Base-by-base conservation (phyloP, 352 stramenopile species). In the Aphanomyces cochlioides region DNA sequence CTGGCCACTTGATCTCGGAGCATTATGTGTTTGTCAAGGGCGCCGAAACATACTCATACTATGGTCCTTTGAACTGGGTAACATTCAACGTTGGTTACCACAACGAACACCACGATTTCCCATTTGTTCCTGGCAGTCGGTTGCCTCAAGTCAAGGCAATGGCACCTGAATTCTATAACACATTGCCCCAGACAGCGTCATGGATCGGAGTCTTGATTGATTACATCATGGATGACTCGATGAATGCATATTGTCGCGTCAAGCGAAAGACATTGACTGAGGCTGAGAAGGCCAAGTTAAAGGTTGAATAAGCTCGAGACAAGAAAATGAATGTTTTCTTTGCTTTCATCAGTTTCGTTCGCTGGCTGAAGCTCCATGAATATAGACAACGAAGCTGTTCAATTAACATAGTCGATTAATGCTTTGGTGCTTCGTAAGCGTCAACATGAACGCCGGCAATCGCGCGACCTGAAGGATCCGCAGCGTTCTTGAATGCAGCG, bases 31-130 rank as follows among this genome's bases (percentile, higher is more conserved):
- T 99, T 74, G 83, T 93, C 66, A 76, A 95, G 39, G 94, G 95
- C 69, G 89, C 97, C 66, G 95, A 98, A 78, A 99, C 96, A 40
- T 99, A 98, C 78, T 98, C 89, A 65, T 99, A 99, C 86, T 99
- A 99, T 77, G 96, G 96, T 69, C 88, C 90, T 36, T 82, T 98
- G 38, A 99, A 99, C 82, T 92, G 82, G 68, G 77, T 99, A 56
- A 97, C 93, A 48, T 99, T 98, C 75, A 99, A 99, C 79, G 96
- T 99, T 21, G 96, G 96, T 28, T 97, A 98, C 74, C 96, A 99
- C 83, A 99, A 99, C 77, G 96, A 99, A 79, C 96, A 99, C 80
- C 96, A 99, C 76, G 96, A 99, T 79, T 98, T 99, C 77, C 93
- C 95, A 39, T 93, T 90, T 67, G 83, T 98, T 10, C 80, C 92